Percentiles rank a stretch among this genome's conserved stretches.
Evolutionary conservation across 2,329 filamentous ascomycete species (phyloP).

Genomic region (Ilyonectria robusta): DNA sequence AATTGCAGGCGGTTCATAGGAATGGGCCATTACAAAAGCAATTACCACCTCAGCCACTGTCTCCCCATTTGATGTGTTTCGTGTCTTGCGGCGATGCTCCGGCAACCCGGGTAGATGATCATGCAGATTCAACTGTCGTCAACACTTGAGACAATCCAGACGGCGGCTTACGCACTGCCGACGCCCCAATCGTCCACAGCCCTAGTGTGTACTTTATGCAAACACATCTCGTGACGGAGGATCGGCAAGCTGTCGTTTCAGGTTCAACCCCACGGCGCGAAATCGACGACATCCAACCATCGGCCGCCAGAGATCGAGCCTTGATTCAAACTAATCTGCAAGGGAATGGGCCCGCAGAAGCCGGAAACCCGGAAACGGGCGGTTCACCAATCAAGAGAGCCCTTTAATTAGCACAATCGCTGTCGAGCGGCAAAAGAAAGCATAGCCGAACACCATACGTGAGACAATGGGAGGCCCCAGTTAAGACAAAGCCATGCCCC

Average conservation of each 20-base stretch:
- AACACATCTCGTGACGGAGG: not conserved
- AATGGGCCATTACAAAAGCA: slow-evolving; percentile 20
- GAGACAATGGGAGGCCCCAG: not conserved
- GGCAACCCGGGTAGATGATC: not conserved
- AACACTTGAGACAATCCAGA: not conserved
- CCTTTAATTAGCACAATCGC: no score
- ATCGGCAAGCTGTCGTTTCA: not conserved
- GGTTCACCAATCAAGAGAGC: no score
- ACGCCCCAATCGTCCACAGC: not conserved
- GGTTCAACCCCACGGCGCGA: not conserved
- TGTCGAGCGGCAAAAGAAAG: not conserved
- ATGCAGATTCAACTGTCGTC: not conserved
- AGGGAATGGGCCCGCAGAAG: not conserved
- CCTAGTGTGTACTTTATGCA: not conserved
- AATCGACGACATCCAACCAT: not conserved
- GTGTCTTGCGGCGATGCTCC: not conserved
- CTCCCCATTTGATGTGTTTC: not conserved
- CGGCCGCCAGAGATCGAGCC: not conserved
- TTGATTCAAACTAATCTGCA: not conserved
- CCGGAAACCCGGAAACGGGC: no score
- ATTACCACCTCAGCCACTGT: slow-evolving; percentile 2
- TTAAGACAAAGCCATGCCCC: not conserved
- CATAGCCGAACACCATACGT: not conserved
- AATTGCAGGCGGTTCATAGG: slow-evolving; percentile 35
- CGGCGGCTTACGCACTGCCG: not conserved